These are phyloP conservation scores for Talaromyces rugulosus DNA, from an alignment of 2,329 filamentous ascomycete genomes.

Conservation along the genomic window DNA sequence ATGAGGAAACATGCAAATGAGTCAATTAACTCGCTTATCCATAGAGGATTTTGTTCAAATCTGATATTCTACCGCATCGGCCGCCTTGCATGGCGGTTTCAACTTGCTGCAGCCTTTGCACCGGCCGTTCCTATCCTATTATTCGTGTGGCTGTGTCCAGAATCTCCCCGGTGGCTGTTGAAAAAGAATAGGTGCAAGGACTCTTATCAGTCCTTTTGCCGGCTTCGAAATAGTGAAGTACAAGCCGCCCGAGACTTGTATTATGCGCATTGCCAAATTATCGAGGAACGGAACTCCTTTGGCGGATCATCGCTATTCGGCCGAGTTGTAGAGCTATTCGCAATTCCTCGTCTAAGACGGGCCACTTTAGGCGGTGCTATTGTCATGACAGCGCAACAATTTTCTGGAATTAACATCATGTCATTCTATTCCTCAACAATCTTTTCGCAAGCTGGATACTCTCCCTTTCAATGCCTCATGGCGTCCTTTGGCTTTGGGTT, in stretches of 20 bases:
- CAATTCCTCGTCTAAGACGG: conserved; percentile 45
- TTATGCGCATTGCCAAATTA: conserved; percentile 53
- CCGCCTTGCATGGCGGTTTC: conserved; percentile 59
- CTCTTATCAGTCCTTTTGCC: conserved; percentile 57
- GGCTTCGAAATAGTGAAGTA: conserved; percentile 54
- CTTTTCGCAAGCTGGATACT: conserved; percentile 53
- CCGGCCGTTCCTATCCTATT: conserved; percentile 60
- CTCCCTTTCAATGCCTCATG: conserved; percentile 52
- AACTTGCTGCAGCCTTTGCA: conserved; percentile 61
- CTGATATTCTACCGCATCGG: conserved; percentile 33
- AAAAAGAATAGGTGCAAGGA: conserved; percentile 60
- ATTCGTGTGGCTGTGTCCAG: conserved; percentile 58
- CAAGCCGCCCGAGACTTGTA: conserved; percentile 61
- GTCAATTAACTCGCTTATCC: conserved; percentile 19
- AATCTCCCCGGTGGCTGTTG: conserved; percentile 63
- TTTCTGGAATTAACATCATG: conserved; percentile 70
- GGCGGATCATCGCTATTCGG: conserved; percentile 54
- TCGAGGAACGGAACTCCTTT: conserved; percentile 40
- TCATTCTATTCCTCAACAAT: conserved; percentile 68
- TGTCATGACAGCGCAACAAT: conserved; percentile 75
- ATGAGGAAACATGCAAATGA: background rate
- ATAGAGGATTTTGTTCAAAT: conserved; percentile 11
- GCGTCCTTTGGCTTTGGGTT: conserved; percentile 63
- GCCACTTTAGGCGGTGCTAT: conserved; percentile 72
- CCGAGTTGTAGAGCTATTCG: conserved; percentile 55